Conservation (phyloP, 192 early-diverging fungal genomes). For the Coemansia sp. region DNA sequence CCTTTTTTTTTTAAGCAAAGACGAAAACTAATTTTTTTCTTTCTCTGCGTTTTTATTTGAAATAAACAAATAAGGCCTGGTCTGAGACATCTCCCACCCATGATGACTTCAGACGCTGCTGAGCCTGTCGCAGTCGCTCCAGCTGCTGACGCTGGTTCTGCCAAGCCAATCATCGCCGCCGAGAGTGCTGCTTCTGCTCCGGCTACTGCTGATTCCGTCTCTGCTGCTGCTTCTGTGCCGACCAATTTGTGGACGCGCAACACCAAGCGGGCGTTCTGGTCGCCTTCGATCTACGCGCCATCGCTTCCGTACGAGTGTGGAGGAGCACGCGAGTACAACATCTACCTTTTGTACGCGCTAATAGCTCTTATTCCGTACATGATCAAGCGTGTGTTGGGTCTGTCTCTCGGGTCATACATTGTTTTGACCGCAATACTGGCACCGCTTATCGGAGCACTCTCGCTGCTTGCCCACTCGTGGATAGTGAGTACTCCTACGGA, state of each 20-base stretch:
- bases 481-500: slow-evolving; percentile 62
- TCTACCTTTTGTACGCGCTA: slow-evolving; percentile 63
- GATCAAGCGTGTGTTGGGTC: slow-evolving; percentile 65
- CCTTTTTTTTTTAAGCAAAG: background rate
- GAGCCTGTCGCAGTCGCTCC: slow-evolving; percentile 8
- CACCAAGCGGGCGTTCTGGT: slow-evolving; percentile 31
- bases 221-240: slow-evolving; percentile 2
- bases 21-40: background rate
- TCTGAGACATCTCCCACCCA: background rate
- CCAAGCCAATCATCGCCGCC: background rate
- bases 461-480: slow-evolving; percentile 68
- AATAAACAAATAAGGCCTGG: background rate
- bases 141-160: background rate
- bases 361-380: slow-evolving; percentile 68
- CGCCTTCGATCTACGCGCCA: slow-evolving; percentile 43
- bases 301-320: slow-evolving; percentile 77
- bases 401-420: slow-evolving; percentile 63
- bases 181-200: background rate
- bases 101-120: slow-evolving; percentile 22
- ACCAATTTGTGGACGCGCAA: slow-evolving; percentile 20
- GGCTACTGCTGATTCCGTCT: background rate
- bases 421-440: slow-evolving; percentile 64
- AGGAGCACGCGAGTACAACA: slow-evolving; percentile 82
- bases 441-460: slow-evolving; percentile 74
- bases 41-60: background rate